Evolutionary conservation across 129 eudicot species (phyloP), one percentile per base, ranked within the genome.

Genomic region (Mikania micrantha): DNA sequence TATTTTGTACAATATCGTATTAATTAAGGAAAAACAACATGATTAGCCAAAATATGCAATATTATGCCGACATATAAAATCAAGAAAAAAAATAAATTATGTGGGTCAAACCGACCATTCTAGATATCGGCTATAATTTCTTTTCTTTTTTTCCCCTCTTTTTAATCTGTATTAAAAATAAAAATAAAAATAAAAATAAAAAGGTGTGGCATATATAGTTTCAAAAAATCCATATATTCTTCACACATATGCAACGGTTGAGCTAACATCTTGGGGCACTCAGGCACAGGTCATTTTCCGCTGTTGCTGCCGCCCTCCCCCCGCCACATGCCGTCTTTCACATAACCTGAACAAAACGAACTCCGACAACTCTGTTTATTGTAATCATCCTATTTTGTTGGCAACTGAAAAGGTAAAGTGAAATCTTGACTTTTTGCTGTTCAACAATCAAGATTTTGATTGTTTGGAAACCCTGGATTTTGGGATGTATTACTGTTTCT

Each of bases 241-340:
- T 50, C 20, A 15, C 11, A 2, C 32, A 11, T 34, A 25, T 12
- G 60, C 63, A 75, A 75, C 69, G 54, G 74, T 75, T 58, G 22
- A 63, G 71, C 67, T 69, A 34, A 13, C 60, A 31, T 36, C 8
- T 64, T 34, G 69, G 47, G 29, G 67, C n/a, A n/a, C n/a, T 36
- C 5, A 45, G 35, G 1, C 61, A 9, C 65, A 17, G 42, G 66
- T 42, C 31, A 44, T 58, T 8, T 29, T 32, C 68, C 52, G 38
- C 13, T 7, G 66, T 74, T 9, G 47, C 65, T 73, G 52, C 69
- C 74, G 69, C 61, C 62, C 31, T 75, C 48, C 48, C 69, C 16
- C 67, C 25, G 3, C 54, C 69, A 66, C 39, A 15, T 36, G 35
- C 73, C 21, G 60, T 5, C 65, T 9, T 27, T 35, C 32, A 10